Percentiles rank a stretch among this genome's conserved stretches.
phyloP scores from a whole-genome alignment of 306 rosid genomes.

The Begonia fuchsioides region DNA sequence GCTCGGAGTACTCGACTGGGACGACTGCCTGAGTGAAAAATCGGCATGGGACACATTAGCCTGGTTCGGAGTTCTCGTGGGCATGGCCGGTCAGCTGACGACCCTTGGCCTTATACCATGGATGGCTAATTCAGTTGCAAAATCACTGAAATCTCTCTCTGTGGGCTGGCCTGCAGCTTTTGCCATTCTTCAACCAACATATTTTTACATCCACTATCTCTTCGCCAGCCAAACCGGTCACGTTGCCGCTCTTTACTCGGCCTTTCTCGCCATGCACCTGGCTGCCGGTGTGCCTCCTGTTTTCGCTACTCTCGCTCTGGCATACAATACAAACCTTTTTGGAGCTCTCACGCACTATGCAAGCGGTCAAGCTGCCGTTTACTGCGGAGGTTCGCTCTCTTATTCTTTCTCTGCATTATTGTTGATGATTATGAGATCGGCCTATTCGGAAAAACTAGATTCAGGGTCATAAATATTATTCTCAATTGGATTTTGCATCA shows the following conservation, averaged over 20 bases:
- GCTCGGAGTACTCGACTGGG: conserved; percentile 81
- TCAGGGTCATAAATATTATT: too few relatives aligned
- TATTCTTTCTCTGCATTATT: neutral
- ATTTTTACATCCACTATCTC: conserved; percentile 86
- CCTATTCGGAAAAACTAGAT: too few relatives aligned
- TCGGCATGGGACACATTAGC: conserved; percentile 97
- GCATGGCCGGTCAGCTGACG: conserved; percentile 91
- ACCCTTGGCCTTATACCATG: conserved; percentile 68
- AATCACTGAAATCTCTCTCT: conserved; percentile 38
- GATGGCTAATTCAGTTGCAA: conserved; percentile 73
- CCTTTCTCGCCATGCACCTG: conserved; percentile 86
- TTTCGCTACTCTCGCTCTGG: conserved; percentile 68
- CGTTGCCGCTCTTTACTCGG: conserved; percentile 83
- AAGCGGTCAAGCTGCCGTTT: conserved; percentile 96
- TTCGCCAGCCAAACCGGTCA: conserved; percentile 97
- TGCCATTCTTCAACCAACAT: conserved; percentile 70
- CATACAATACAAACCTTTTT: conserved; percentile 78
- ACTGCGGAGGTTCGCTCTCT: conserved; percentile 72
- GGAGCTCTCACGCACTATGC: conserved; percentile 89
- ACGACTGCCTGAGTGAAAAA: conserved; percentile 79
- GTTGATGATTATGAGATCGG: too few relatives aligned
- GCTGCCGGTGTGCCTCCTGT: conserved; percentile 86
- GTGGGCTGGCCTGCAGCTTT: conserved; percentile 83
- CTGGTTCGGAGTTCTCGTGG: conserved; percentile 89
- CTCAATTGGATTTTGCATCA: too few relatives aligned